Base-by-base conservation (phyloP, 345 rosid species). In the Hirschfeldia incana region DNA sequence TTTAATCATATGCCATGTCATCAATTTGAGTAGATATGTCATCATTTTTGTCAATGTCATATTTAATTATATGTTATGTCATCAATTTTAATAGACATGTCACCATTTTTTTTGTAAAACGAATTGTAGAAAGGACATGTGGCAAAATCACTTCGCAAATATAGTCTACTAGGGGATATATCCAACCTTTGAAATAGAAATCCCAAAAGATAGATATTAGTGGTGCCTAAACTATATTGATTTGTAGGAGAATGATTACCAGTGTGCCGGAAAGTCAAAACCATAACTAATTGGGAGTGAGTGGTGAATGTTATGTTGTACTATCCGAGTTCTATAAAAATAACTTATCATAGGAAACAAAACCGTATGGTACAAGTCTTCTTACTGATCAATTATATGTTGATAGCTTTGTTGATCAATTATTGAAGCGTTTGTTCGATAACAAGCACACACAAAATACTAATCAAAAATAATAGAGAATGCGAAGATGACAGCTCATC, bases 281-380 rank as follows among this genome's bases (percentile, higher is more conserved):
- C 57, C 17, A 51, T 51, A 51, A 51, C 37, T 26, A 26, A 28
- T 4, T 66, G 42, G 8, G 10, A 53, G 26, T 55, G 65, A 57
- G 42, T 55, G 17, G 58, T 67, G 26, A 75, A 12, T 51, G 27
- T 55, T 37, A 42, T 59, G 8, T 42, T 42, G 11, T 17, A 68
- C 21, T 32, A 46, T 32, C 67, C 33, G 61, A 42, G 39, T 57
- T 75, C 51, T 59, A 60, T 12, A 60, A n/a, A 76, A 16, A 0
- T 0, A 8, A 69, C 2, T 46, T 76, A 46, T 61, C 21, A 21
- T 8, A 36, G 30, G 75, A 69, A 76, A 69, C 80, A 69, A 76
- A 69, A 32, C 63, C 69, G 80, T 69, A 39, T 69, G 80, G 74
- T 76, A 76, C 80, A 76, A 61, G 75, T 76, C 74, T 10, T 69